Conservation (phyloP, 2,329 filamentous ascomycete species). For the Nannizzia gypsea region DNA sequence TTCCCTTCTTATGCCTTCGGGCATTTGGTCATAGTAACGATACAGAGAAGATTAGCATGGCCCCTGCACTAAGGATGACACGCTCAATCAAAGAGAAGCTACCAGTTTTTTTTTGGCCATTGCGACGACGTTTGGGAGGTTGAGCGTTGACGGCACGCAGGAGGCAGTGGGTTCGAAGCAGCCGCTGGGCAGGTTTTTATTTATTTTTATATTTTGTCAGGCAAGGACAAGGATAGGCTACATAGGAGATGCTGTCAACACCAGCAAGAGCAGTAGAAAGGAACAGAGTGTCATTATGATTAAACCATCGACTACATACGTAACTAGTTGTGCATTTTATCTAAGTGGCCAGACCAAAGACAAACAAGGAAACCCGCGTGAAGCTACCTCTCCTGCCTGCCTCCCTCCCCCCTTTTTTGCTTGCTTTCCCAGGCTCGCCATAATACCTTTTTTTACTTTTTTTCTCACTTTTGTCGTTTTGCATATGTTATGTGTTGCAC, state of each 20-base stretch:
- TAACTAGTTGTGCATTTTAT: neutral
- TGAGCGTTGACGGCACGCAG: neutral
- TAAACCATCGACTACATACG: neutral
- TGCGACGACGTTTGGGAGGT: conserved; percentile 6
- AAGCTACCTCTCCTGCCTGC: no score
- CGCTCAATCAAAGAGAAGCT: conserved; percentile 71
- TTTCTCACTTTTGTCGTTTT: no score
- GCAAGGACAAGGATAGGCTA: neutral
- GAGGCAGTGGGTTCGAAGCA: neutral
- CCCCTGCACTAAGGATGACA: conserved; percentile 90
- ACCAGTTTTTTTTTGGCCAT: conserved; percentile 48
- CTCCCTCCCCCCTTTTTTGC: no score
- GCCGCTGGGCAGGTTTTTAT: neutral
- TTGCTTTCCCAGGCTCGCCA: neutral
- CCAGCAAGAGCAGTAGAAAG: neutral
- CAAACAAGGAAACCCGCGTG: neutral
- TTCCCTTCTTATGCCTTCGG: conserved; percentile 27
- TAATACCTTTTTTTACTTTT: neutral
- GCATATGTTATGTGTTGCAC: neutral
- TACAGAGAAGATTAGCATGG: conserved; percentile 75
- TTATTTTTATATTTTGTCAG: neutral
- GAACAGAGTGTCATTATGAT: neutral
- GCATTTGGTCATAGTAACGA: conserved; percentile 56
- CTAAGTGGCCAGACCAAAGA: conserved; percentile 2
- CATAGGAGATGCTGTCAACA: no score